Evolutionary conservation across 345 rosid species (phyloP).

Genomic region (Populus ilicifolia): DNA sequence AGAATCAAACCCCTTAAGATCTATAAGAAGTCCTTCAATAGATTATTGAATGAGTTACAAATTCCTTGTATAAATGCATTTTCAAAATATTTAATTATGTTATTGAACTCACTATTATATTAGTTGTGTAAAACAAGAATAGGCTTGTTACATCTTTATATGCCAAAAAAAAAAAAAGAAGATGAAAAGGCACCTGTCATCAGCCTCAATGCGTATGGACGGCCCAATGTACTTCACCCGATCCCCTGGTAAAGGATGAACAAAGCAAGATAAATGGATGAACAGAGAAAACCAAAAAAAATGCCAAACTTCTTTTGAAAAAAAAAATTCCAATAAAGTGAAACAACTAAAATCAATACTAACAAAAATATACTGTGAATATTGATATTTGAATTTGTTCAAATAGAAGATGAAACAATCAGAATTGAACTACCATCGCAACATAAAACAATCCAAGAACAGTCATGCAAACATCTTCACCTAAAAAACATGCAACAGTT

Average conservation of each 20-base stretch:
- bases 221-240: conserved; percentile 81
- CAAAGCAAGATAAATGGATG: background rate
- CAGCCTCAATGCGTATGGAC: conserved; percentile 46
- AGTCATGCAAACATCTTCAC: background rate
- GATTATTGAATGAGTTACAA: background rate
- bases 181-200: conserved; percentile 49
- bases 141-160: background rate
- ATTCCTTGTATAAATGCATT: background rate
- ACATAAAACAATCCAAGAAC: background rate
- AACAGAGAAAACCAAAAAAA: background rate
- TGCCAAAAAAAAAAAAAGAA: background rate
- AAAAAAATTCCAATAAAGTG: background rate
- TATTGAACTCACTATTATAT: background rate
- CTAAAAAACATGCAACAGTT: background rate
- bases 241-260: conserved; percentile 54
- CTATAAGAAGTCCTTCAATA: background rate
- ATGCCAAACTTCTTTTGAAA: background rate
- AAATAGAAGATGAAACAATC: background rate
- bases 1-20: background rate
- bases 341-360: background rate
- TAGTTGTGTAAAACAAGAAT: background rate
- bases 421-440: background rate
- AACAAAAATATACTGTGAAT: background rate
- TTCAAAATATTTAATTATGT: background rate
- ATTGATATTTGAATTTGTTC: background rate